Evolutionary conservation across 441 rosid species (phyloP).

Genomic region (Euphorbia schlechtendalii): DNA sequence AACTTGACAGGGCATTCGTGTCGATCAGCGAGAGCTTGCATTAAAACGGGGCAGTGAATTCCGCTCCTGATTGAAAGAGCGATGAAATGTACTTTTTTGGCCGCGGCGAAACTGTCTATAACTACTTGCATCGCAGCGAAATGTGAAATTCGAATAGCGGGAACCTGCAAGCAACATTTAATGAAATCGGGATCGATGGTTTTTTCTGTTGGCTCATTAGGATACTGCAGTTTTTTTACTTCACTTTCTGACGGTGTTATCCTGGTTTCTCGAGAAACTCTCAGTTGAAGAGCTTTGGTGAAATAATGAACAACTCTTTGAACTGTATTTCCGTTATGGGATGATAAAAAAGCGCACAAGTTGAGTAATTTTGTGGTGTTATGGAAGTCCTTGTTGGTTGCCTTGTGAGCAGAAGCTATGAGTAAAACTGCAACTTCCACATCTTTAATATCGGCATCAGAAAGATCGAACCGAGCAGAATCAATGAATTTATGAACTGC

Average conservation of each 20-base stretch:
- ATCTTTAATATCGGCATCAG: conserved; percentile 17
- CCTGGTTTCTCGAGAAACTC: conserved; percentile 16
- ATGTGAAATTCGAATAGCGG: conserved; percentile 18
- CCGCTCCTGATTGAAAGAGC: conserved; percentile 26
- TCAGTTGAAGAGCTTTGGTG: conserved; percentile 23
- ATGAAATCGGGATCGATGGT: neutral
- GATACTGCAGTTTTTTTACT: conserved; percentile 9
- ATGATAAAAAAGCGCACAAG: conserved; percentile 23
- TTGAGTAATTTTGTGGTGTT: conserved; percentile 17
- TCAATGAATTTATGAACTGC: conserved; percentile 9
- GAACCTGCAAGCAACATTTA: conserved; percentile 15
- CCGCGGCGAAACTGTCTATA: conserved; percentile 17
- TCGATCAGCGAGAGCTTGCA: conserved; percentile 33
- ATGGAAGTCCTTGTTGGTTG: conserved; percentile 15
- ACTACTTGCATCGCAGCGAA: conserved; percentile 29
- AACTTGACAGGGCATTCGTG: conserved; percentile 23
- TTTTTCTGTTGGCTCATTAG: conserved; percentile 10
- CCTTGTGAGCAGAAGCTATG: conserved; percentile 24
- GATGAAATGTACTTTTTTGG: conserved; percentile 24
- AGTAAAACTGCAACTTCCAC: conserved; percentile 25
- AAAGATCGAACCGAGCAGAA: conserved; percentile 1
- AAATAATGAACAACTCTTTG: conserved; percentile 27
- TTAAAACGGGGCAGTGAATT: conserved; percentile 15
- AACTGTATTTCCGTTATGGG: conserved; percentile 19
- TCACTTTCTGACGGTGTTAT: neutral